These are phyloP conservation scores for Camelina laxa DNA, from an alignment of 345 rosid genomes.

Conservation along the genomic window DNA sequence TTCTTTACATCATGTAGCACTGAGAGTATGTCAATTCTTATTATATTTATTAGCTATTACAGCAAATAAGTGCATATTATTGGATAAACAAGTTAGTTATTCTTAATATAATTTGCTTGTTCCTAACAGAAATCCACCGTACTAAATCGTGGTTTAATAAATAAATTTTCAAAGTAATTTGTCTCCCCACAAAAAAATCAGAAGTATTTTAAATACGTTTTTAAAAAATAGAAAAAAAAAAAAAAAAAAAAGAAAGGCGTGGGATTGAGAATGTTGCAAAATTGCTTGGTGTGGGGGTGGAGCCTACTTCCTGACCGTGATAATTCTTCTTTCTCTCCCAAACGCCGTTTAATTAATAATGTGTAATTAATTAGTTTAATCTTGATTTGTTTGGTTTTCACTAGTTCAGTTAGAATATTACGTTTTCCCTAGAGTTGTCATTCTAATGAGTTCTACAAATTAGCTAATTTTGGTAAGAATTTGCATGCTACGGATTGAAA, in stretches of 20 bases:
- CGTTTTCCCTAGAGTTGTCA: neutral
- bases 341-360: constrained; percentile 20
- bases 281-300: constrained; percentile 32
- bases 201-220: neutral
- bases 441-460: neutral
- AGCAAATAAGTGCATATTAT: neutral
- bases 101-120: neutral
- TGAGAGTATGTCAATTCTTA: neutral
- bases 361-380: constrained; percentile 15
- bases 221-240: too few relatives aligned
- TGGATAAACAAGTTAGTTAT: neutral
- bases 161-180: neutral
- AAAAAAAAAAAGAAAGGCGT: constrained; percentile 13
- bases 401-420: neutral
- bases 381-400: neutral
- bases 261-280: constrained; percentile 54
- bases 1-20: neutral
- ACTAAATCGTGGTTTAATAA: too few relatives aligned
- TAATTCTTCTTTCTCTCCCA: constrained; percentile 43
- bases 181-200: too few relatives aligned
- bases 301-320: constrained; percentile 46
- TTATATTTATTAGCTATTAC: neutral
- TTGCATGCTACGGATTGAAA: neutral
- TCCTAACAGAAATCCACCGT: neutral
- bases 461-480: neutral